A percentile compares a stretch with the other conserved stretches of the same genome.
phyloP scores from a whole-genome alignment of 1,284 basidiomycete genomes.

The Lentinula novae-zelandiae region DNA sequence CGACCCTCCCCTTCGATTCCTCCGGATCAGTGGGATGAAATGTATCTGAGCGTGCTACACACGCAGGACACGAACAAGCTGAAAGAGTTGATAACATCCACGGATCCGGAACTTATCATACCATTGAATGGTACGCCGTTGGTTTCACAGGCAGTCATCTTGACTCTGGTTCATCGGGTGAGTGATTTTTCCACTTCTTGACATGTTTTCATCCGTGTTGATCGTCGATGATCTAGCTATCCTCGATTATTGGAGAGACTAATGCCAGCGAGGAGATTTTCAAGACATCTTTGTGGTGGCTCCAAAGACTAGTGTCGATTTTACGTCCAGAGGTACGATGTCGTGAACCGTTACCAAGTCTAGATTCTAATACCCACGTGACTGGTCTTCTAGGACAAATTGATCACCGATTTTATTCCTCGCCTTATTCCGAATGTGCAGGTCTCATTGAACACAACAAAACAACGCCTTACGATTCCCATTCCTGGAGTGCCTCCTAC shows the following conservation, averaged over 20 bases:
- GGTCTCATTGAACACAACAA: conserved; percentile 68
- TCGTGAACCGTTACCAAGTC: conserved; percentile 1
- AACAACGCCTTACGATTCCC: conserved; percentile 66
- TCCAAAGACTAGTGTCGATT: conserved; percentile 65
- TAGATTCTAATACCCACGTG: conserved; percentile 5
- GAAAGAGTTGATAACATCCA: conserved; percentile 65
- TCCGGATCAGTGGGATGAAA: conserved; percentile 77
- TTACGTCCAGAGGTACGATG: conserved; percentile 65
- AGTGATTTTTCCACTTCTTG: conserved; percentile 25
- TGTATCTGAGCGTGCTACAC: conserved; percentile 68
- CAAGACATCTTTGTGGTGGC: conserved; percentile 79
- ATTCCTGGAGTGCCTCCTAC: conserved; percentile 64
- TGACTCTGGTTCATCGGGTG: conserved; percentile 78
- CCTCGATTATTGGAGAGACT: conserved; percentile 67
- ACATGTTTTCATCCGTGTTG: conserved; percentile 8
- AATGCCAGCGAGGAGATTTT: conserved; percentile 73
- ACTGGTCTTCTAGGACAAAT: conserved; percentile 53
- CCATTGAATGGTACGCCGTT: conserved; percentile 64
- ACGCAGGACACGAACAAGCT: conserved; percentile 70
- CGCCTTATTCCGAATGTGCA: conserved; percentile 77
- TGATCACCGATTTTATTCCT: conserved; percentile 75
- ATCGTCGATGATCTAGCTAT: conserved; percentile 42
- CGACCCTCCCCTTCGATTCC: conserved; percentile 56
- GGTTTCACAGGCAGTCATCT: conserved; percentile 75
- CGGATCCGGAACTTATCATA: conserved; percentile 75